Conservation (phyloP, 805 yeast species). For the Monosporozyma aerobia region DNA sequence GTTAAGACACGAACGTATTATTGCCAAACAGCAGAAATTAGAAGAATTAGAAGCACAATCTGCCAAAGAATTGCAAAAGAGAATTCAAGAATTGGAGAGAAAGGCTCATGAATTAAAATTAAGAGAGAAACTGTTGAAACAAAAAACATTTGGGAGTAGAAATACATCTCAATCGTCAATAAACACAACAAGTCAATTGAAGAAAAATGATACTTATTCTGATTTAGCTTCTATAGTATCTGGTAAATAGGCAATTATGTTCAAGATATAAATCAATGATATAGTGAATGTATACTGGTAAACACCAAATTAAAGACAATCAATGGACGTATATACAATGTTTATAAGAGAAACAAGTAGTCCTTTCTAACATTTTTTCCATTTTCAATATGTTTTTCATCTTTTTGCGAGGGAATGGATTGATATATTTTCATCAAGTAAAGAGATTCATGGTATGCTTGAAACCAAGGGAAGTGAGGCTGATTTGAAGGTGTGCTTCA, state of each 20-base stretch:
- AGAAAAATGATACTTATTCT: conserved; percentile 46
- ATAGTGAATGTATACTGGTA: background rate
- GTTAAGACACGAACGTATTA: conserved; percentile 63
- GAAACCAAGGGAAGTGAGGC: too few species aligned
- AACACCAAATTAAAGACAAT: background rate
- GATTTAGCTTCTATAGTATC: conserved; percentile 42
- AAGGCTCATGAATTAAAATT: conserved; percentile 65
- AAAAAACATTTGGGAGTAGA: conserved; percentile 8
- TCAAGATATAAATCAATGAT: background rate
- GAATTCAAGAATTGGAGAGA: conserved; percentile 70
- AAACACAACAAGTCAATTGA: conserved; percentile 19
- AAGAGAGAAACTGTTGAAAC: conserved; percentile 45
- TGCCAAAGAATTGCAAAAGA: conserved; percentile 59
- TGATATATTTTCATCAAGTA: too few species aligned
- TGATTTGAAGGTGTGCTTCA: too few species aligned
- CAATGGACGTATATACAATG: background rate
- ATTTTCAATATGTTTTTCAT: too few species aligned
- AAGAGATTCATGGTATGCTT: too few species aligned
- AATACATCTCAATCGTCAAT: conserved; percentile 15
- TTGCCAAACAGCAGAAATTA: conserved; percentile 66
- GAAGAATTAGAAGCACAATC: conserved; percentile 73
- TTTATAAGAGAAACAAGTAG: too few species aligned
- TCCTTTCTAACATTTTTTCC: too few species aligned
- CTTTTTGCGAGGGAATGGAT: too few species aligned
- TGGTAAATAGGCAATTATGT: conserved; percentile 9